phyloP scores from a whole-genome alignment of 768 basidiomycete species.

The Butyriboletus loyo region DNA sequence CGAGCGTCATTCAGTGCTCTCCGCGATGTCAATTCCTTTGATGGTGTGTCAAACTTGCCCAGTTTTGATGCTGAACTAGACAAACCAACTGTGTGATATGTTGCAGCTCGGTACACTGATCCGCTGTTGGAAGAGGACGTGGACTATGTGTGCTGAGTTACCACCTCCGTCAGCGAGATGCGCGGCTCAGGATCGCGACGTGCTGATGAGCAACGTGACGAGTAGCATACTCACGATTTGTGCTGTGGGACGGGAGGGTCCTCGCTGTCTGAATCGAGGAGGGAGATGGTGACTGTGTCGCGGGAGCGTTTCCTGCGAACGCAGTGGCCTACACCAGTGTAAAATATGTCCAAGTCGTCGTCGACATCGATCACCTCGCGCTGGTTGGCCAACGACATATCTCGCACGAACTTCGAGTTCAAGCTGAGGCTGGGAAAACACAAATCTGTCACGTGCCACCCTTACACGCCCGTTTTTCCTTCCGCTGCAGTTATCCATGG shows the following conservation, averaged over 20 bases:
- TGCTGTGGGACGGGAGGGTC: neutral
- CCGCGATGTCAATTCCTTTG: constrained; percentile 26
- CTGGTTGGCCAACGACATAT: constrained; percentile 2
- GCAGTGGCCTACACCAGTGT: constrained; percentile 16
- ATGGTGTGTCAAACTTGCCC: constrained; percentile 5
- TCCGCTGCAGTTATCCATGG: constrained; percentile 8
- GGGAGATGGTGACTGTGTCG: constrained; percentile 7
- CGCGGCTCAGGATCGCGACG: neutral
- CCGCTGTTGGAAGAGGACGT: neutral
- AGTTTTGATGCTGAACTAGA: neutral
- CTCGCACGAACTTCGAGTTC: neutral
- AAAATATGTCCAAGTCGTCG: constrained; percentile 20
- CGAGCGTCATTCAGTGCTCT: constrained; percentile 5
- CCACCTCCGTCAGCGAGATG: neutral
- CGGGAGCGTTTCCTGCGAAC: constrained; percentile 15
- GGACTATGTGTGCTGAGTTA: neutral
- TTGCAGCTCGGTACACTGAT: constrained; percentile 22
- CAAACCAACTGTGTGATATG: constrained; percentile 22
- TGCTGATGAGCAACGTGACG: neutral
- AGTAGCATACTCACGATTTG: constrained; percentile 3
- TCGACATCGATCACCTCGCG: constrained; percentile 29
- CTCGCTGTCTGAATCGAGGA: constrained; percentile 18
- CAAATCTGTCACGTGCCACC: constrained; percentile 10
- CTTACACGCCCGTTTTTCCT: neutral
- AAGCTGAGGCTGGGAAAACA: constrained; percentile 7